Evolutionary conservation across 352 stramenopile species (phyloP).

Genomic region (Phytophthora palmivora): DNA sequence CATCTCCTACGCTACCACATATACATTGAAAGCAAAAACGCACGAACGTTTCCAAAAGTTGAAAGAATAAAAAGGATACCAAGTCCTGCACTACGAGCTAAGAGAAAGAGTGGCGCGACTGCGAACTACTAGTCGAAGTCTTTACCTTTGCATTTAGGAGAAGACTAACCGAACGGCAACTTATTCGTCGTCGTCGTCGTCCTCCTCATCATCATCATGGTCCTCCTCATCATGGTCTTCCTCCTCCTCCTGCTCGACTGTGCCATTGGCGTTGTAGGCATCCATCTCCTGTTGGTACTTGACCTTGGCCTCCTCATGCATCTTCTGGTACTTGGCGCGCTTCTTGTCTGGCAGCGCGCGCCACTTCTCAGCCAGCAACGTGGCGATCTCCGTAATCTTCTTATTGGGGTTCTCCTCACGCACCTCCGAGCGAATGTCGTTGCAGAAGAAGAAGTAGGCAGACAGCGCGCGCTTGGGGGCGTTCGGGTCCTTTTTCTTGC

Average conservation of each 20-base stretch:
- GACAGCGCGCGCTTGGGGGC: constrained; percentile 95
- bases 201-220: constrained; percentile 70
- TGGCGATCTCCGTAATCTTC: constrained; percentile 94
- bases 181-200: constrained; percentile 67
- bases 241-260: constrained; percentile 24
- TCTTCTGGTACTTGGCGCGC: constrained; percentile 90
- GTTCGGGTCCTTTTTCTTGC: constrained; percentile 94
- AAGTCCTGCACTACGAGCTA: constrained; percentile 46
- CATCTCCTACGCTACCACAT: background rate
- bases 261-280: constrained; percentile 85
- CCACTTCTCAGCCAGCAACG: constrained; percentile 84
- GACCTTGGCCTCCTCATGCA: constrained; percentile 86
- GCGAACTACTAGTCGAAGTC: constrained; percentile 12
- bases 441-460: constrained; percentile 96
- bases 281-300: constrained; percentile 93
- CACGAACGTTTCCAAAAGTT: constrained; percentile 32
- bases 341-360: constrained; percentile 92
- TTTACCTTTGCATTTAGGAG: constrained; percentile 5
- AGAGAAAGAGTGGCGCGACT: constrained; percentile 22
- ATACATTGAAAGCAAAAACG: constrained; percentile 5
- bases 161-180: constrained; percentile 2
- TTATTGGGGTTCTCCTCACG: constrained; percentile 94
- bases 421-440: constrained; percentile 91
- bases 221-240: constrained; percentile 76
- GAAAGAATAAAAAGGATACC: constrained; percentile 45